Base-by-base conservation (phyloP, 2,329 filamentous ascomycete genomes). In the Periconia sp. region DNA sequence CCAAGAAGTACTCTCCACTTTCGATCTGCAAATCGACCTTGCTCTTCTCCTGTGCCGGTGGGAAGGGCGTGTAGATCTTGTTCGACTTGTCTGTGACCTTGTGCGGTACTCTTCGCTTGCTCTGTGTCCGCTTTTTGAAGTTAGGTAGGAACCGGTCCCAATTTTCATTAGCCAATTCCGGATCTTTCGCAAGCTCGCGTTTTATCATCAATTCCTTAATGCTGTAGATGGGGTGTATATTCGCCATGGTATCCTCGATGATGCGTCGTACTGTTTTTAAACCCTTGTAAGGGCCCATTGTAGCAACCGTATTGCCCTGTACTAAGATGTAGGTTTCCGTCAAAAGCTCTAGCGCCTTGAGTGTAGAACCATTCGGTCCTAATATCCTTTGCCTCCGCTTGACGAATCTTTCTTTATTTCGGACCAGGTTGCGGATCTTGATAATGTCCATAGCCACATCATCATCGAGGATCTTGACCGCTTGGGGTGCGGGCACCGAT, bases 11-110 rank as follows among this genome's bases (percentile, higher is more conserved):
- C 75, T 97, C 92, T 74, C 94, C 92, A 60, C 84, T 92, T 78
- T 99, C 94, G 76, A 99, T 96, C 80, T 99, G 92, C 72, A 91
- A 75, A 73, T 99, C 94, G 60, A 99, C 83, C 83, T 97, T 99
- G 83, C 92, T 96, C 88, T 96, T 96, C 80, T 99, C 92, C 55
- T 92, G 91, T 30, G 91, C 83, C 5, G 94, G 94, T 35, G 94
- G 94, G 85, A 99, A 99, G 8, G 94, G 92, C 54, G 95, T 99
- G 78, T 96, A 99, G 10, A 79, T 73, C 81, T 96, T 97, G 82
- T 92, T 95, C 67, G 78, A 73, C 81, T 99, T 99, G 78, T 99
- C 92, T 40, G 83, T 90, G 66, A 99, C 85, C 64, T 89, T 90
- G 78, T 83, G 83, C 0, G 94, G 95, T 59, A 86, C 84, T 56